These are phyloP conservation scores for Arabidopsis lyrata DNA, from an alignment of 441 rosid genomes.

Conservation along the genomic window DNA sequence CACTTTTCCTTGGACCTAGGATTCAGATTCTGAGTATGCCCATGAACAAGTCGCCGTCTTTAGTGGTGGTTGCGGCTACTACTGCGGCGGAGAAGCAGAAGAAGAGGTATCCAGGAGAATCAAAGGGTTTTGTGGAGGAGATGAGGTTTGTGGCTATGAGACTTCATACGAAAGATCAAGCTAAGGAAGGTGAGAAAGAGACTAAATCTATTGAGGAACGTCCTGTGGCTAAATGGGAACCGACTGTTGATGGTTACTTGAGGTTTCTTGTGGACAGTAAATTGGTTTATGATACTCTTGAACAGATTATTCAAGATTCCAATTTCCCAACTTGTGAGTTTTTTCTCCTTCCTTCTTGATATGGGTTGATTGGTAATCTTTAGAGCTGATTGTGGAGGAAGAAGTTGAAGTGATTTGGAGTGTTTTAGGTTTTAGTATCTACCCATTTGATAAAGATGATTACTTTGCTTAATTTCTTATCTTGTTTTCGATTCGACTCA, in stretches of 20 bases:
- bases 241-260: slow-evolving; percentile 84
- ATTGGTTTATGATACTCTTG: slow-evolving; percentile 87
- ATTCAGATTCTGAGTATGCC: slow-evolving; percentile 47
- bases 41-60: slow-evolving; percentile 45
- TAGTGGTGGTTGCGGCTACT: slow-evolving; percentile 61
- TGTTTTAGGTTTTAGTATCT: neutral
- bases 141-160: slow-evolving; percentile 97
- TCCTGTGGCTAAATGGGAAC: slow-evolving; percentile 77
- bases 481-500: slow-evolving; percentile 1
- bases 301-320: slow-evolving; percentile 65
- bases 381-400: slow-evolving; percentile 1
- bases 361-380: neutral
- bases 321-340: slow-evolving; percentile 78
- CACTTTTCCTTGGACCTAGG: slow-evolving; percentile 26
- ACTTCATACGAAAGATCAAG: slow-evolving; percentile 86
- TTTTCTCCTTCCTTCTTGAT: neutral
- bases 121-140: slow-evolving; percentile 96
- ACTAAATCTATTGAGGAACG: slow-evolving; percentile 74
- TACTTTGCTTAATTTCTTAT: neutral
- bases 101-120: slow-evolving; percentile 83
- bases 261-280: slow-evolving; percentile 87
- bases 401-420: neutral
- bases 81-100: slow-evolving; percentile 75
- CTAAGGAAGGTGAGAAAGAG: slow-evolving; percentile 88
- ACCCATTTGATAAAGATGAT: neutral